phyloP scores from a whole-genome alignment of 768 basidiomycete species.

The Russula sp. region DNA sequence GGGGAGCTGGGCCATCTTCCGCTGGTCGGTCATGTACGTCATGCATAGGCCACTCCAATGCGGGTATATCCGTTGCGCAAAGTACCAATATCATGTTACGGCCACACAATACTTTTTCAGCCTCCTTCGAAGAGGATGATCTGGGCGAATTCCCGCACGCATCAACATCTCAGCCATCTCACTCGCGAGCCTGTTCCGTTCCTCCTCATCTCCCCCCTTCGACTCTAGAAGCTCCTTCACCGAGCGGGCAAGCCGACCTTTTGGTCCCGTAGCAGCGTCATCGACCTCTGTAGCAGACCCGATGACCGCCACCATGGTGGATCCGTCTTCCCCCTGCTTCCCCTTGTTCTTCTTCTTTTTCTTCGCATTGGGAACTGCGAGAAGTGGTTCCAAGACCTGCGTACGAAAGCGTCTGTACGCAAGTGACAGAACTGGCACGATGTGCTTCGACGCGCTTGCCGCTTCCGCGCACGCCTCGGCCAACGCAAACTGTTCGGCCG shows the following conservation, averaged over 20 bases:
- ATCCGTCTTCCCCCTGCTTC: conserved; percentile 42
- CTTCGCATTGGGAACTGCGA: conserved; percentile 64
- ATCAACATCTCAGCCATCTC: conserved; percentile 53
- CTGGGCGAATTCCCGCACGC: conserved; percentile 54
- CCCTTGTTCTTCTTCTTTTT: conserved; percentile 47
- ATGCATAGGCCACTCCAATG: neutral
- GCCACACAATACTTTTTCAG: conserved; percentile 52
- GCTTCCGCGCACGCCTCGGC: conserved; percentile 75
- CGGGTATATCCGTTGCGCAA: neutral
- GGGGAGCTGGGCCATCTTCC: neutral
- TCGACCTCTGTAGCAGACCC: conserved; percentile 32
- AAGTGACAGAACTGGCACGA: conserved; percentile 60
- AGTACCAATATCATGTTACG: neutral
- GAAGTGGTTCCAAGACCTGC: conserved; percentile 67
- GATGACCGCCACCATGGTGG: conserved; percentile 20
- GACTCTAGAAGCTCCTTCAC: conserved; percentile 63
- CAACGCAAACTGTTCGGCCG: conserved; percentile 46
- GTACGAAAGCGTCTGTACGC: conserved; percentile 70
- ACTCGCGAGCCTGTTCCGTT: conserved; percentile 45
- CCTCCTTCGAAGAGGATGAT: conserved; percentile 67
- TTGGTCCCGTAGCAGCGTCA: conserved; percentile 47
- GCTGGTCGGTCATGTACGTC: neutral
- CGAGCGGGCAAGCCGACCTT: conserved; percentile 65
- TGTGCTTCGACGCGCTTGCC: conserved; percentile 62
- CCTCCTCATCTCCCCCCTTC: conserved; percentile 46